Percentiles rank a stretch among this genome's conserved stretches.
phyloP scores from a whole-genome alignment of 768 basidiomycete genomes.

The Boletus eberwhitei region DNA sequence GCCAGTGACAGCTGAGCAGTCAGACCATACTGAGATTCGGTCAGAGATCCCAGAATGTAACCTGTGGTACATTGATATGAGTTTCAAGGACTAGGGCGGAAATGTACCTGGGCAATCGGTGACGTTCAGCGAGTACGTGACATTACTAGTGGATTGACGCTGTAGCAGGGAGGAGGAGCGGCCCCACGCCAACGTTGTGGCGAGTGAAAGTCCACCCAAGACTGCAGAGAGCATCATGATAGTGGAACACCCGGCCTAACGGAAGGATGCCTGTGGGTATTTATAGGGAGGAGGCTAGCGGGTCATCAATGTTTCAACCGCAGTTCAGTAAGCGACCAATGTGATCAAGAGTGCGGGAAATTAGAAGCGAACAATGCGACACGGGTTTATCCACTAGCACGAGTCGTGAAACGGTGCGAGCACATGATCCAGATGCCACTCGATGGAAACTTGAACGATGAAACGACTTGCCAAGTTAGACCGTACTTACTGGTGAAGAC shows the following conservation, averaged over 20 bases:
- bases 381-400: background rate
- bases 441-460: no score
- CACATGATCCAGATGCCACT: no score
- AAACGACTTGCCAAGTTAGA: no score
- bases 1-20: conserved; percentile 52
- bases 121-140: conserved; percentile 27
- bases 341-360: conserved; percentile 2
- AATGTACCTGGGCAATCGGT: conserved; percentile 31
- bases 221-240: conserved; percentile 2
- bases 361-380: background rate
- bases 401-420: background rate
- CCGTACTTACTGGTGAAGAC: no score
- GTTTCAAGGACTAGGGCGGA: background rate
- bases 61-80: conserved; percentile 35
- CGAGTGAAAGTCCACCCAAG: conserved; percentile 6
- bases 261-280: background rate
- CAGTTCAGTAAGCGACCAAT: background rate
- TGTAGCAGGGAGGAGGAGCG: conserved; percentile 6
- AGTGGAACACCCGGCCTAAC: background rate
- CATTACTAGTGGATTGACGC: conserved; percentile 1
- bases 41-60: conserved; percentile 47
- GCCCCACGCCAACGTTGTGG: conserved; percentile 1
- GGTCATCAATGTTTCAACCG: background rate
- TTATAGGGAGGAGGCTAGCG: background rate
- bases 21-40: conserved; percentile 45